phyloP scores from a whole-genome alignment of 164 flowering plant genomes.

The Chimonanthus praecox region DNA sequence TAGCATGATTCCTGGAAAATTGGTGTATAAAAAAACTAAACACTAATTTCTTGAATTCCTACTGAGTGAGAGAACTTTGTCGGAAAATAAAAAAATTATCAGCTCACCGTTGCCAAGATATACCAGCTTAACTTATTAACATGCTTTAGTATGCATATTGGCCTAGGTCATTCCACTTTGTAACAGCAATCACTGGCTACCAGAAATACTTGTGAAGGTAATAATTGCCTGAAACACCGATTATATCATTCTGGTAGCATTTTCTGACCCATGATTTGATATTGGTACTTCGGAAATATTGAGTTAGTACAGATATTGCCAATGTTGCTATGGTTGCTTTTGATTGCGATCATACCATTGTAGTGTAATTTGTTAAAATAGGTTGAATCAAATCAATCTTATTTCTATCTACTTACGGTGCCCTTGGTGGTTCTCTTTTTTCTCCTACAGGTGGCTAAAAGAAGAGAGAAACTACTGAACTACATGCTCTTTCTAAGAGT shows the following conservation, averaged over 20 bases:
- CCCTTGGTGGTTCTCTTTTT: background rate
- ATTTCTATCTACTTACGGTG: background rate
- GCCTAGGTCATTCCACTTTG: background rate
- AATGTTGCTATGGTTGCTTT: background rate
- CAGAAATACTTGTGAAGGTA: background rate
- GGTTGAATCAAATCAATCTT: too few relatives aligned
- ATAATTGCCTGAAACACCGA: background rate
- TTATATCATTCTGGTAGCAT: background rate
- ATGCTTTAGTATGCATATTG: too few relatives aligned
- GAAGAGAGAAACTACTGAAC: constrained; percentile 64
- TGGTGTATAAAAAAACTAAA: too few relatives aligned
- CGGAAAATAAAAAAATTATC: too few relatives aligned
- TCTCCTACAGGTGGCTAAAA: constrained; percentile 66
- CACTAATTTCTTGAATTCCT: too few relatives aligned
- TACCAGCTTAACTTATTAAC: too few relatives aligned
- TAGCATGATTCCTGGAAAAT: too few relatives aligned
- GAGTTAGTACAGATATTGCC: background rate
- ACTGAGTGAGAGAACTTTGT: too few relatives aligned
- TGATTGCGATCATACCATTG: background rate
- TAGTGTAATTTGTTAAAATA: background rate
- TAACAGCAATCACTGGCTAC: background rate
- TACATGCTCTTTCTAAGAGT: constrained; percentile 96
- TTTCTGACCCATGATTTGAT: background rate
- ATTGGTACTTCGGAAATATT: too few relatives aligned
- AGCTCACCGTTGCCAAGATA: too few relatives aligned